These are phyloP conservation scores for Acanthamoeba quina DNA, from an alignment of 208 protist species.

Conservation along the genomic window DNA sequence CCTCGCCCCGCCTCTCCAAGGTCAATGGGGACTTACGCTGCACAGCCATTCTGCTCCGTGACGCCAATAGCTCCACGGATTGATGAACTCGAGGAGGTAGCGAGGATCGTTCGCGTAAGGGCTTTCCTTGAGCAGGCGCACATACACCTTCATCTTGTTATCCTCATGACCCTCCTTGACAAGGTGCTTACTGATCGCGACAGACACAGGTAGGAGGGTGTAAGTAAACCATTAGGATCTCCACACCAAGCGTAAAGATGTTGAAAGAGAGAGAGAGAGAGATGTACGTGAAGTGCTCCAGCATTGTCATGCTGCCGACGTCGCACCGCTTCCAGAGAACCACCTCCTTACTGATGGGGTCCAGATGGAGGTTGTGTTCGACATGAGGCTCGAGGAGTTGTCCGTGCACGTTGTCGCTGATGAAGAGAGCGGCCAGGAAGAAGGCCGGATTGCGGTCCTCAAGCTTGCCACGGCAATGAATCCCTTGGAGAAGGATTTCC, in stretches of 20 bases:
- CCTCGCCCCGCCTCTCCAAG: no score
- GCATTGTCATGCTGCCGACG: background rate
- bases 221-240: no score
- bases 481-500: background rate
- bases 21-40: background rate
- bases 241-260: no score
- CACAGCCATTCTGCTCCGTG: background rate
- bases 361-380: background rate
- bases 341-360: conserved; percentile 3
- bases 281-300: background rate
- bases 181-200: background rate
- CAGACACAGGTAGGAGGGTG: no score
- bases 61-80: background rate
- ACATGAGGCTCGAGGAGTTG: background rate
- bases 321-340: background rate
- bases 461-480: background rate
- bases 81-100: conserved; percentile 12
- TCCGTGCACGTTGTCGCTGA: background rate
- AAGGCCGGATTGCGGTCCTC: no score
- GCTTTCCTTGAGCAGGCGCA: background rate
- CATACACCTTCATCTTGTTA: background rate
- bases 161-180: background rate
- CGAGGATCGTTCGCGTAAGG: conserved; percentile 7
- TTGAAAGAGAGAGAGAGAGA: no score
- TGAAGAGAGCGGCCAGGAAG: background rate